Conservation (phyloP, 164 flowering plant species). For the Annona cherimola region DNA sequence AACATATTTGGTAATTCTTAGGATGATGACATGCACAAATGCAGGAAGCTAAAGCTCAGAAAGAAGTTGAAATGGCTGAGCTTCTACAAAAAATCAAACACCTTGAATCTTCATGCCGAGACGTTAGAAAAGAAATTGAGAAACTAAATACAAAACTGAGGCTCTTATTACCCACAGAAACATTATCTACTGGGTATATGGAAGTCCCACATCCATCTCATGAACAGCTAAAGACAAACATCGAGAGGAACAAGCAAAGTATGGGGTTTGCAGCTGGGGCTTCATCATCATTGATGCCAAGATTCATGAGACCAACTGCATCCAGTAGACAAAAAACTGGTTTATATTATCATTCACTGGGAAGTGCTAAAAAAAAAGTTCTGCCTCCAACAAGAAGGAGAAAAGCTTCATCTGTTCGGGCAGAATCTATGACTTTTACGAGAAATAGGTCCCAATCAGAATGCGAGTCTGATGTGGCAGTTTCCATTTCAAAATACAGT, state of each 20-base stretch:
- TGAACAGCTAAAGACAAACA: constrained; percentile 17
- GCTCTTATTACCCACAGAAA: constrained; percentile 17
- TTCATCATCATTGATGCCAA: constrained; percentile 29
- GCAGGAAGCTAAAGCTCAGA: constrained; percentile 37
- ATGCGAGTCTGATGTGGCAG: constrained; percentile 39
- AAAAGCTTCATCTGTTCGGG: constrained; percentile 26
- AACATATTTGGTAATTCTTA: background rate
- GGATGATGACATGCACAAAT: background rate
- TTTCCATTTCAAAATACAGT: constrained; percentile 20
- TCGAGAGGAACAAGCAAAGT: constrained; percentile 8
- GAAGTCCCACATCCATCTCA: constrained; percentile 17
- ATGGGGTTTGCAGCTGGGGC: constrained; percentile 11
- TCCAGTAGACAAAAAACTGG: constrained; percentile 47
- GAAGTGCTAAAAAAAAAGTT: constrained; percentile 11
- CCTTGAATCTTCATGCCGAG: constrained; percentile 40
- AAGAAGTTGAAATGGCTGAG: constrained; percentile 36
- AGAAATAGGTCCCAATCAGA: constrained; percentile 25
- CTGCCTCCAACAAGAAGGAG: constrained; percentile 20
- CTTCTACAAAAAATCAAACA: constrained; percentile 37
- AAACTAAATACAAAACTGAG: constrained; percentile 28
- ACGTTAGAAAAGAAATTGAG: constrained; percentile 23
- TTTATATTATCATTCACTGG: constrained; percentile 11
- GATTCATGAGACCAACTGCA: constrained; percentile 59
- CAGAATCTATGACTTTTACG: constrained; percentile 38
- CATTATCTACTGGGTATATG: constrained; percentile 16